Percentiles rank a stretch among this genome's conserved stretches.
Conservation (phyloP, 164 flowering plant genomes). For the Saururus chinensis region DNA sequence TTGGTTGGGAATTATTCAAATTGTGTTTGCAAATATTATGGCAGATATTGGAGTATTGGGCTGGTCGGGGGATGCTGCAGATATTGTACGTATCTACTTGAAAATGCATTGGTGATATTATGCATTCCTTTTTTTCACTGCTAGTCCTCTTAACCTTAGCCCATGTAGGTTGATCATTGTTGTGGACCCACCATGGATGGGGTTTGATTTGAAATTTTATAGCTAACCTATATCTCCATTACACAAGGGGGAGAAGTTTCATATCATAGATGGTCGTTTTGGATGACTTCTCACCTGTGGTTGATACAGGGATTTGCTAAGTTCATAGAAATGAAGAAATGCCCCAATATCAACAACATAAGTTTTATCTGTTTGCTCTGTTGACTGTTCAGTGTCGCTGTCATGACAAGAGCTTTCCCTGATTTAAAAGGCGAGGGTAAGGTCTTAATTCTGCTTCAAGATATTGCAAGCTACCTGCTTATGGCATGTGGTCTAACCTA, state of each 20-base stretch:
- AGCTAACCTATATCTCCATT: not conserved
- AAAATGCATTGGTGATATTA: not conserved
- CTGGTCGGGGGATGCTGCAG: slow-evolving; percentile 19
- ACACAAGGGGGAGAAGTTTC: not conserved
- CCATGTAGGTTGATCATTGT: not conserved
- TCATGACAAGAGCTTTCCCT: slow-evolving; percentile 95
- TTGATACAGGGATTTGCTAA: not conserved
- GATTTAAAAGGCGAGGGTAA: slow-evolving; percentile 22
- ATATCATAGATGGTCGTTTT: too few relatives aligned
- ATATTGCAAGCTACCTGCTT: slow-evolving; percentile 80
- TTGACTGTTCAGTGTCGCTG: slow-evolving; percentile 63
- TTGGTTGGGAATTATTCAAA: not conserved
- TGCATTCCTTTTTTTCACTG: not conserved
- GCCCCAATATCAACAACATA: not conserved
- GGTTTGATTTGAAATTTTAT: too few relatives aligned
- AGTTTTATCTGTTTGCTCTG: not conserved
- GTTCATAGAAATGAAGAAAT: not conserved
- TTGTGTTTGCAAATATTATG: not conserved
- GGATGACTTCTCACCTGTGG: not conserved
- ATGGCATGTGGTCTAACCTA: slow-evolving; percentile 75
- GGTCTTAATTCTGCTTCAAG: slow-evolving; percentile 61
- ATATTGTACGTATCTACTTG: slow-evolving; percentile 60
- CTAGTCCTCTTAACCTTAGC: not conserved
- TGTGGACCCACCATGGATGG: not conserved
- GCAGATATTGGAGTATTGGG: not conserved